Percentiles rank a stretch among this genome's conserved stretches.
Evolutionary conservation across 1,139 yeast species (phyloP).

Genomic region (Geotrichum carabidarum): DNA sequence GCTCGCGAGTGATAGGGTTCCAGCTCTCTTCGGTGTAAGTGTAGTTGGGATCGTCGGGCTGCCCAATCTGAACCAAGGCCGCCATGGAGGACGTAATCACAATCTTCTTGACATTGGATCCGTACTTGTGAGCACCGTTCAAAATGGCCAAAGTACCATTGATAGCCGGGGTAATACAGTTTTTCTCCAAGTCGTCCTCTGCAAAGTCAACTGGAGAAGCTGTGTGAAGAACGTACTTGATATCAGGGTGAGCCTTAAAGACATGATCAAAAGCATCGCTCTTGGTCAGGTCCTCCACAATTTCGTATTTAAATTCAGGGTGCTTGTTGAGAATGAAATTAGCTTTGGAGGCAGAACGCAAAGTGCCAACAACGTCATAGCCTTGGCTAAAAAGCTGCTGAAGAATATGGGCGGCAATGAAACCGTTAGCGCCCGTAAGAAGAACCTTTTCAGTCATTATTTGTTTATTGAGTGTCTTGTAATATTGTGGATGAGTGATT

Average conservation of each 20-base stretch:
- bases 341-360: conserved; percentile 50
- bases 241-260: conserved; percentile 37
- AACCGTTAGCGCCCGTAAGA: conserved; percentile 52
- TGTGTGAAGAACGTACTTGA: conserved; percentile 41
- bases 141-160: conserved; percentile 47
- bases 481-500: too few relatives aligned
- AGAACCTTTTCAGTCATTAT: conserved; percentile 31
- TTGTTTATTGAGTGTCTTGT: too few relatives aligned
- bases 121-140: conserved; percentile 41
- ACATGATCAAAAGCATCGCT: conserved; percentile 40
- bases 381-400: conserved; percentile 36
- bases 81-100: conserved; percentile 50
- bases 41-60: conserved; percentile 21
- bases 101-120: conserved; percentile 47
- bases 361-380: conserved; percentile 55
- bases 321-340: conserved; percentile 39
- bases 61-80: conserved; percentile 36
- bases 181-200: conserved; percentile 28
- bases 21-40: conserved; percentile 37
- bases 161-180: conserved; percentile 46
- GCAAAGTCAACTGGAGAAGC: conserved; percentile 41
- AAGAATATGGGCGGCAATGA: conserved; percentile 47
- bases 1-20: conserved; percentile 42
- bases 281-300: conserved; percentile 42
- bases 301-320: conserved; percentile 34